A percentile compares a stretch with the other conserved stretches of the same genome.
These are phyloP conservation scores for Yamadazyma diospyri DNA, from an alignment of 1,139 yeast species.

Conservation along the genomic window DNA sequence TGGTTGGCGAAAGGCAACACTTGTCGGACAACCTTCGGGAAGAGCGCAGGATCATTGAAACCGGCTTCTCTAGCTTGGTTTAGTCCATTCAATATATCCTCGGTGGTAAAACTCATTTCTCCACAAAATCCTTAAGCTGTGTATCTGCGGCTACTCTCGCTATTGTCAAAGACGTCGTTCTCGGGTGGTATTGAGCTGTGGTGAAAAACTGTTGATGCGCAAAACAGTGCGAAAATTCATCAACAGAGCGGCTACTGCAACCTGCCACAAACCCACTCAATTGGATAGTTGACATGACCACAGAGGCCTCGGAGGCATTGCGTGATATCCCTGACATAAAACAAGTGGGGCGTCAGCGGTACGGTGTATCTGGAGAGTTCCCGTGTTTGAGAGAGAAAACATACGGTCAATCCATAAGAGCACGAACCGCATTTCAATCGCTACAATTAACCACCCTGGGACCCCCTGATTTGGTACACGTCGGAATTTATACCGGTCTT, in stretches of 20 bases:
- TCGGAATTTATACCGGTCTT: conserved; percentile 36
- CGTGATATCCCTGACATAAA: too few species aligned
- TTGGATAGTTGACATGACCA: too few species aligned
- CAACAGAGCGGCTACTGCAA: too few species aligned
- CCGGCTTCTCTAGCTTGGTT: conserved; percentile 52
- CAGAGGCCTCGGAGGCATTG: too few species aligned
- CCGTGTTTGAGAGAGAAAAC: conserved; percentile 14
- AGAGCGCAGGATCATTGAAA: conserved; percentile 39
- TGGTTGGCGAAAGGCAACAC: conserved; percentile 42
- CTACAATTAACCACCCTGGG: conserved; percentile 19
- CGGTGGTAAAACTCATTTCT: conserved; percentile 10
- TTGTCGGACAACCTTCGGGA: conserved; percentile 53
- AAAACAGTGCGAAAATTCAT: too few species aligned
- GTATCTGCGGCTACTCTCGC: too few species aligned
- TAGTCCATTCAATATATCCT: conserved; percentile 37
- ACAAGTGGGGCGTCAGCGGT: too few species aligned
- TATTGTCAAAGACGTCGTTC: too few species aligned
- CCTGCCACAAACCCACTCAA: too few species aligned
- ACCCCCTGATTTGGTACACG: conserved; percentile 40
- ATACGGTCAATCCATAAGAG: conserved; percentile 11
- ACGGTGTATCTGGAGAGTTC: conserved; percentile 10
- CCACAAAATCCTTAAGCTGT: too few species aligned
- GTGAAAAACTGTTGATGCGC: too few species aligned
- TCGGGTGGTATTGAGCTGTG: too few species aligned
- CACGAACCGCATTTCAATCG: conserved; percentile 11